These are phyloP conservation scores for Thoreauomyces humboldtii DNA, from an alignment of 192 early-diverging fungal genomes.

Conservation along the genomic window DNA sequence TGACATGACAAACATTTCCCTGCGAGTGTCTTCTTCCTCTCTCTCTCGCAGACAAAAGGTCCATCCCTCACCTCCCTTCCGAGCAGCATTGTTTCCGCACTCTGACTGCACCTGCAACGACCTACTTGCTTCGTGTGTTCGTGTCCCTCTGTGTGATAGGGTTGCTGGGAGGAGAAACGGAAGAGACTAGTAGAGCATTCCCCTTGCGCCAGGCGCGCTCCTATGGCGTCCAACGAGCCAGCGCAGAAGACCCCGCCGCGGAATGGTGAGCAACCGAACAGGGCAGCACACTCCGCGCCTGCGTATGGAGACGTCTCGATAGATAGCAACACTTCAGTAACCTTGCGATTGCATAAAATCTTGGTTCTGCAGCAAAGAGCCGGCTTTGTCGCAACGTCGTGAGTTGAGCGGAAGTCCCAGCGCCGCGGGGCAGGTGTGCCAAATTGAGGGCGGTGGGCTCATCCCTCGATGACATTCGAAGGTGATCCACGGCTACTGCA, in stretches of 20 bases:
- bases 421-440: not conserved
- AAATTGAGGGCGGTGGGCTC: not conserved
- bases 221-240: not conserved
- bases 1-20: too few relatives aligned
- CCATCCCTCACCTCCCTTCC: too few relatives aligned
- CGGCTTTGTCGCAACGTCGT: conserved; percentile 15
- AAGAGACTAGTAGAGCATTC: too few relatives aligned
- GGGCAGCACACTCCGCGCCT: not conserved
- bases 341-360: not conserved
- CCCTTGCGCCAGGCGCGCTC: too few relatives aligned
- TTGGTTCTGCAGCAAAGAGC: not conserved
- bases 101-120: too few relatives aligned
- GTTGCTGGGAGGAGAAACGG: too few relatives aligned
- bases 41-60: too few relatives aligned
- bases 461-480: not conserved
- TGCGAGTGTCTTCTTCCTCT: too few relatives aligned
- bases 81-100: too few relatives aligned
- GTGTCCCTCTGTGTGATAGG: too few relatives aligned
- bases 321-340: not conserved
- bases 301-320: not conserved
- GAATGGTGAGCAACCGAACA: not conserved
- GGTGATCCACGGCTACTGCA: conserved; percentile 81
- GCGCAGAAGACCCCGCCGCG: conserved; percentile 2
- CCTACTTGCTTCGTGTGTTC: too few relatives aligned
- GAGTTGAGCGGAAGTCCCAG: not conserved